Conservation (phyloP, 495 filamentous ascomycete genomes). For the Apiosordaria backusii region DNA sequence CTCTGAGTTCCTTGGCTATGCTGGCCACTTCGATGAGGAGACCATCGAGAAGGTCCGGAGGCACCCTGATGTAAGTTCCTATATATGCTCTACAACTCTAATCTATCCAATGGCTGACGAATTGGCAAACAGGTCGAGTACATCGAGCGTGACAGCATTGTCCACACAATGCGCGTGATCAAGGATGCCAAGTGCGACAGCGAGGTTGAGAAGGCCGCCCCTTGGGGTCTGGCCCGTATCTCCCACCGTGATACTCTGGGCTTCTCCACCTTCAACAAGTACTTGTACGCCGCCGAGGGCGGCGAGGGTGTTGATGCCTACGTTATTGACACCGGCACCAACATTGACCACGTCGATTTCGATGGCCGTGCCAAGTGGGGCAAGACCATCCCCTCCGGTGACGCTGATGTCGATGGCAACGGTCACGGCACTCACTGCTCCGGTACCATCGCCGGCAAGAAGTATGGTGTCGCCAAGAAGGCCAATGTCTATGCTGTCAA, state of each 20-base stretch:
- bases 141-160: slow-evolving; percentile 89
- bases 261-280: slow-evolving; percentile 97
- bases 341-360: slow-evolving; percentile 91
- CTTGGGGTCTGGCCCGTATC: slow-evolving; percentile 97
- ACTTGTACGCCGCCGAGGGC: slow-evolving; percentile 83
- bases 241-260: slow-evolving; percentile 84
- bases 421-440: slow-evolving; percentile 99
- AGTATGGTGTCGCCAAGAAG: slow-evolving; percentile 99
- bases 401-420: slow-evolving; percentile 91
- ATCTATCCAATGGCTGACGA: slow-evolving; percentile 17
- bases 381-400: slow-evolving; percentile 84
- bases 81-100: background rate
- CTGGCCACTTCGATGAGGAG: slow-evolving; percentile 91
- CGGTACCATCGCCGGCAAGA: slow-evolving; percentile 94
- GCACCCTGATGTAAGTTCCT: slow-evolving; percentile 88
- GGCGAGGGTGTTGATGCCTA: slow-evolving; percentile 99
- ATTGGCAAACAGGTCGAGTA: slow-evolving; percentile 73
- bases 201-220: slow-evolving; percentile 80
- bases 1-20: slow-evolving; percentile 79
- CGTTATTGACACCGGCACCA: slow-evolving; percentile 97
- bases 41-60: slow-evolving; percentile 90
- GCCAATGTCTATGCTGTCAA: slow-evolving; percentile 95
- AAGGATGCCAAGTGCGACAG: slow-evolving; percentile 34
- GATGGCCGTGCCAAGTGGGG: slow-evolving; percentile 94
- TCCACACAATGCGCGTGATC: slow-evolving; percentile 64